These are phyloP conservation scores for Neurospora sp. DNA, from an alignment of 495 filamentous ascomycete species.

Conservation along the genomic window DNA sequence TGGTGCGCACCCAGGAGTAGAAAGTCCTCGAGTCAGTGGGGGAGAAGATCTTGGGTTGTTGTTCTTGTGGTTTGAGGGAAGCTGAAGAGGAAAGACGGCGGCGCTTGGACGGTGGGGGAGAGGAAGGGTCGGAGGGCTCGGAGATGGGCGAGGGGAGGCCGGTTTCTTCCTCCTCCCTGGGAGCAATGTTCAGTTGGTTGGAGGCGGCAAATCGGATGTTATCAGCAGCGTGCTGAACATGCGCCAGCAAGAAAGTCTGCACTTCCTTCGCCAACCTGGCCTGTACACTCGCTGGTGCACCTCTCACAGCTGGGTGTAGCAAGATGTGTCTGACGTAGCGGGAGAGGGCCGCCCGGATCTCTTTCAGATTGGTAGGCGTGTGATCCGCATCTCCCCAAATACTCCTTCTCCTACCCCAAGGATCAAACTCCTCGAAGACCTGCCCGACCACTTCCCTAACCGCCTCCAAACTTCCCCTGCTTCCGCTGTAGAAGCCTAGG, in stretches of 20 bases:
- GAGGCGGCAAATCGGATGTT: neutral
- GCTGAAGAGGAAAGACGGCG: neutral
- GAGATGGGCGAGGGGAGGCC: neutral
- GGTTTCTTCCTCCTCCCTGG: neutral
- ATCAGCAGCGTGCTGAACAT: neutral
- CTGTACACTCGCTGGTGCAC: neutral
- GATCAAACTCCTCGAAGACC: neutral
- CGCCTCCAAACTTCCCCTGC: neutral
- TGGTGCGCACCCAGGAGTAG: neutral
- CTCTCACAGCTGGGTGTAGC: neutral
- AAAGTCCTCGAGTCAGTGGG: neutral
- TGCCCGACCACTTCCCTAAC: neutral
- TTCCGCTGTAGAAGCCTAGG: neutral
- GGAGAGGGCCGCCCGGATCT: neutral
- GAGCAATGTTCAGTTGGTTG: neutral
- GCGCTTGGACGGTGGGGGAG: neutral
- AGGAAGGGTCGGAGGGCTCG: neutral
- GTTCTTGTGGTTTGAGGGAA: neutral
- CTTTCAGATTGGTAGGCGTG: neutral
- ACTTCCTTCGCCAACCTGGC: neutral
- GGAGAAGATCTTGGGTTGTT: neutral
- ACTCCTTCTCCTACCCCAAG: neutral
- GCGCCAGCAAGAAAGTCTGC: neutral
- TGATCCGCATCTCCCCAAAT: neutral
- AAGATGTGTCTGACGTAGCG: neutral